Percentiles rank a stretch among this genome's conserved stretches.
phyloP scores from a whole-genome alignment of 2,329 filamentous ascomycete species.

The Trichoderma arundinaceum region DNA sequence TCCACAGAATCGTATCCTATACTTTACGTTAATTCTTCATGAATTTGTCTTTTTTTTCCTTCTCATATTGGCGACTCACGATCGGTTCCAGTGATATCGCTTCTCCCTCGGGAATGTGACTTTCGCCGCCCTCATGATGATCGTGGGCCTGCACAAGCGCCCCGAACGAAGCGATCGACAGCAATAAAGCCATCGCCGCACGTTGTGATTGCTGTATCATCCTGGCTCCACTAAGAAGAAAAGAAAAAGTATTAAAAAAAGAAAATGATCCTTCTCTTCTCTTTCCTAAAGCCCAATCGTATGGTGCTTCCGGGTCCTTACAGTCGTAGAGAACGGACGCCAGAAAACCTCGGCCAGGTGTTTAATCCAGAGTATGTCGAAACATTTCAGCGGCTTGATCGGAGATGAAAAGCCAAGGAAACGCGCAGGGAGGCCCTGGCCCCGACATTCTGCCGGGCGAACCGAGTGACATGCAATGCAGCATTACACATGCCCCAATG shows the following conservation, averaged over 20 bases:
- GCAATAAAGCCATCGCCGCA: slow-evolving; percentile 31
- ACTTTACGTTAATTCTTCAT: slow-evolving; percentile 41
- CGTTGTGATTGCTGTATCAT: slow-evolving; percentile 32
- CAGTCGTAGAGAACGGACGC: slow-evolving; percentile 16
- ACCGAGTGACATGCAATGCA: slow-evolving; percentile 9
- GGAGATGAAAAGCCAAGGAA: slow-evolving; percentile 31
- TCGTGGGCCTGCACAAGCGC: slow-evolving; percentile 51
- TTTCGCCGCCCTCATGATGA: slow-evolving; percentile 51
- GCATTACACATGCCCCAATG: neutral
- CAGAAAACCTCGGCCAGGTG: slow-evolving; percentile 21
- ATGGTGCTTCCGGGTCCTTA: neutral
- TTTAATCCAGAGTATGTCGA: slow-evolving; percentile 6
- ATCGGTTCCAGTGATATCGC: slow-evolving; percentile 75
- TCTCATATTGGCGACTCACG: slow-evolving; percentile 53
- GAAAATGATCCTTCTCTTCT: neutral
- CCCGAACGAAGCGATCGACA: slow-evolving; percentile 38
- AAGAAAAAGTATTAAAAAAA: neutral
- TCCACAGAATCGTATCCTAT: slow-evolving; percentile 85
- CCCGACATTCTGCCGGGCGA: slow-evolving; percentile 31
- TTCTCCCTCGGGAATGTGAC: slow-evolving; percentile 70
- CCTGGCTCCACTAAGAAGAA: neutral
- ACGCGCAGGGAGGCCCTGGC: slow-evolving; percentile 10
- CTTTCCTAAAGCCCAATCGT: slow-evolving; percentile 1
- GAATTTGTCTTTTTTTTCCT: neutral
- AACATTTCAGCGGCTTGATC: slow-evolving; percentile 29